Conservation (phyloP, 2,329 filamentous ascomycete genomes). For the Fusarium brevicatenulatum region DNA sequence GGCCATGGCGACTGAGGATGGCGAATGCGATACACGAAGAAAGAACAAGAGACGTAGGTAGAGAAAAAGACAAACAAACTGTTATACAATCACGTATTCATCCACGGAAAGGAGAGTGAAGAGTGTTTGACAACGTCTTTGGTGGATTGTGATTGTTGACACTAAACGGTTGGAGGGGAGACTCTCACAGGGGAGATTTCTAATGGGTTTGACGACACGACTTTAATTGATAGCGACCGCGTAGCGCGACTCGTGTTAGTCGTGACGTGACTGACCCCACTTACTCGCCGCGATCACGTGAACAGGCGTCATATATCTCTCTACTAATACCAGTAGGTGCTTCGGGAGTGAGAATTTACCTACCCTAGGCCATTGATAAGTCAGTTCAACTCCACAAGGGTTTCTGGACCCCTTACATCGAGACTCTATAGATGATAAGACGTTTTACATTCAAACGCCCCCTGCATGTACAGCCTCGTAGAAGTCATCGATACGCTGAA, state of each 20-base stretch:
- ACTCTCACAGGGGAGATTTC: constrained; percentile 27
- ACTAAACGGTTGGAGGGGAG: constrained; percentile 22
- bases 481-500: neutral
- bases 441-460: neutral
- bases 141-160: constrained; percentile 33
- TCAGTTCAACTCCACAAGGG: neutral
- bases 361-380: neutral
- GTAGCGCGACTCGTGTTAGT: constrained; percentile 47
- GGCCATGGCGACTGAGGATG: constrained; percentile 54
- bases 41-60: constrained; percentile 2
- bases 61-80: neutral
- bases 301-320: constrained; percentile 31
- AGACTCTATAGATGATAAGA: neutral
- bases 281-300: constrained; percentile 41
- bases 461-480: neutral
- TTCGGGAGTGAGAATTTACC: neutral
- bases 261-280: constrained; percentile 53
- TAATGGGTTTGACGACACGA: constrained; percentile 41
- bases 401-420: neutral
- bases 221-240: constrained; percentile 43
- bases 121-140: constrained; percentile 7
- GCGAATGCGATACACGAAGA: constrained; percentile 14
- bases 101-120: constrained; percentile 16
- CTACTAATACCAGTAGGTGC: too few species aligned
- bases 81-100: constrained; percentile 14